Evolutionary conservation across 495 filamentous ascomycete genomes (phyloP).

Genomic region (Evansstolkia leycettana): DNA sequence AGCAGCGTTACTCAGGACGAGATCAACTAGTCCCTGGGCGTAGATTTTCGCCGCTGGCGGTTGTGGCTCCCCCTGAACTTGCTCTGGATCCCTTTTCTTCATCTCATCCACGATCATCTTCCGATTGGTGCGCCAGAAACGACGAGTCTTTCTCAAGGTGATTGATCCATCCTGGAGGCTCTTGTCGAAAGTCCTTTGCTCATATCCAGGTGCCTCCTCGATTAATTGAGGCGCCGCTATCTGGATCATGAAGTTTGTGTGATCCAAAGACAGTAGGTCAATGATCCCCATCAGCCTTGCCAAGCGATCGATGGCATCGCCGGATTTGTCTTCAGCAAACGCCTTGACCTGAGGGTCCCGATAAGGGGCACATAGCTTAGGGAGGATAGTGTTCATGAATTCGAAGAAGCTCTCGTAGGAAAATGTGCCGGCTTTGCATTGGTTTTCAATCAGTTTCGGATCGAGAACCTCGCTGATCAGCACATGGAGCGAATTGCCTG

Average conservation of each 20-base stretch:
- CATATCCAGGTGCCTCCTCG: conserved; percentile 68
- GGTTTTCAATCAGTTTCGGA: conserved; percentile 57
- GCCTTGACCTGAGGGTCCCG: conserved; percentile 75
- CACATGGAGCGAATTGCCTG: conserved; percentile 68
- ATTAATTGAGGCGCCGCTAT: conserved; percentile 70
- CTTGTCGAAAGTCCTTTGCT: conserved; percentile 62
- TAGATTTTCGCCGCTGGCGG: conserved; percentile 54
- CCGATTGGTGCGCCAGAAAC: conserved; percentile 61
- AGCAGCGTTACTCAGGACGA: conserved; percentile 47
- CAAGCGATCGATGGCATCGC: conserved; percentile 73
- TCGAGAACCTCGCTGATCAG: conserved; percentile 82
- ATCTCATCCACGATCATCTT: conserved; percentile 59
- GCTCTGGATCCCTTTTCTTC: conserved; percentile 59
- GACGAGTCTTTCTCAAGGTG: conserved; percentile 41
- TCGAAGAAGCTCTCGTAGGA: conserved; percentile 90
- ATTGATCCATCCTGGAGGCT: conserved; percentile 55
- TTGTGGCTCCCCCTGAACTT: conserved; percentile 35
- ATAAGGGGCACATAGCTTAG: conserved; percentile 85
- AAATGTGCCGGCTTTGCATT: conserved; percentile 71
- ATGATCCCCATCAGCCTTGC: conserved; percentile 76
- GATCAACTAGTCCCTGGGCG: conserved; percentile 55
- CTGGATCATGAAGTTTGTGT: conserved; percentile 86
- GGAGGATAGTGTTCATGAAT: conserved; percentile 80
- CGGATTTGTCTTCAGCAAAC: conserved; percentile 59
- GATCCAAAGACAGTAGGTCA: conserved; percentile 85